These are phyloP conservation scores for Kondoa subrosea DNA, from an alignment of 768 basidiomycete species.

Conservation along the genomic window DNA sequence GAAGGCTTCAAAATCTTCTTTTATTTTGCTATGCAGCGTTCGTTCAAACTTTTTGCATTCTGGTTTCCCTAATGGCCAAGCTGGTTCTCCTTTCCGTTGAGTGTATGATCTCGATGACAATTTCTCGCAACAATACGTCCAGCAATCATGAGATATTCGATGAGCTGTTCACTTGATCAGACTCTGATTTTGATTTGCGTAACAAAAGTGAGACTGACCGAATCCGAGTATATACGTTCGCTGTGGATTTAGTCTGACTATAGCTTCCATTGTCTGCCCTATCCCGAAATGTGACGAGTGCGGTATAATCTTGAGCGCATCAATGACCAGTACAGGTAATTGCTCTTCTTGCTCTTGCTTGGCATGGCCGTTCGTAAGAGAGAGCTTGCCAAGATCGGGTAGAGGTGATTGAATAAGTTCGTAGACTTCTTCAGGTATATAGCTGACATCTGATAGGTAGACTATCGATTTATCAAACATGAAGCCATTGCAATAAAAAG, in stretches of 20 bases:
- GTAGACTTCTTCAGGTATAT: conserved; percentile 45
- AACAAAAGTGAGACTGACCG: not conserved
- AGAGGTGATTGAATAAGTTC: not conserved
- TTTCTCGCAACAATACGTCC: conserved; percentile 6
- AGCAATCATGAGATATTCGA: not conserved
- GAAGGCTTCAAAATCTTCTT: conserved; percentile 13
- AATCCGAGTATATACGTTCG: conserved; percentile 15
- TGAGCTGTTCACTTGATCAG: not conserved
- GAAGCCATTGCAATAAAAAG: conserved; percentile 26
- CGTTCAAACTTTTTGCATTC: conserved; percentile 7
- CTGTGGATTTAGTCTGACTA: conserved; percentile 4
- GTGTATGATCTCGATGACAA: conserved; percentile 1
- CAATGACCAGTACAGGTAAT: conserved; percentile 15
- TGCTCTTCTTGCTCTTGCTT: not conserved
- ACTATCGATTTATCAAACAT: conserved; percentile 44
- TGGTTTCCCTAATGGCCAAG: conserved; percentile 9
- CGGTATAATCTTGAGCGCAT: conserved; percentile 15
- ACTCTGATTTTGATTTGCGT: not conserved
- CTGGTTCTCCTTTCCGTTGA: conserved; percentile 2
- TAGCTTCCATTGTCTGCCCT: conserved; percentile 13
- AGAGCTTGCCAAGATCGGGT: not conserved
- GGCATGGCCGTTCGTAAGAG: not conserved
- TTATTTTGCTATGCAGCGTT: conserved; percentile 3
- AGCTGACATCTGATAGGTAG: conserved; percentile 69
- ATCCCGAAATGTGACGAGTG: conserved; percentile 20